Percentiles rank a stretch among this genome's conserved stretches.
These are phyloP conservation scores for Dactylellina cionopaga DNA, from an alignment of 2,329 filamentous ascomycete species.

Conservation along the genomic window DNA sequence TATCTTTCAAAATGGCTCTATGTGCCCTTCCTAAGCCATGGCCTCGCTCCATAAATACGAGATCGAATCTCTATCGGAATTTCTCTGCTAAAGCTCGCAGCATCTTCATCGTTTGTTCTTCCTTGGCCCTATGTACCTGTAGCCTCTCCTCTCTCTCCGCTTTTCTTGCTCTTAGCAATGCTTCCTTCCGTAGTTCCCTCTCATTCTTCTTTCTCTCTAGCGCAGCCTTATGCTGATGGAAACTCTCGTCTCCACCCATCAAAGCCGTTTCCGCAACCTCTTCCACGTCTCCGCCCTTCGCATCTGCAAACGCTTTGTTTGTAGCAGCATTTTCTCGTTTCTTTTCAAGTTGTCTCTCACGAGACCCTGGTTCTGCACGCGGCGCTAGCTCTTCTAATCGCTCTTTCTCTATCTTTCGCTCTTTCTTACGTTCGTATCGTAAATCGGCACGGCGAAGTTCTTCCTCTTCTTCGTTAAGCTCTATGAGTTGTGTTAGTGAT, in stretches of 20 bases:
- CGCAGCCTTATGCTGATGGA: constrained; percentile 73
- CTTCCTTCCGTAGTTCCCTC: constrained; percentile 82
- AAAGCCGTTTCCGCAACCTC: constrained; percentile 75
- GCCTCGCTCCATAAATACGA: no score
- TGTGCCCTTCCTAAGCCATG: no score
- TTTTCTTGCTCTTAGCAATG: constrained; percentile 76
- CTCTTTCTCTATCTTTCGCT: constrained; percentile 75
- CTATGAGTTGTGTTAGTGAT: no score
- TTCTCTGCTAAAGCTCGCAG: constrained; percentile 81
- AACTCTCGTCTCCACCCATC: constrained; percentile 76
- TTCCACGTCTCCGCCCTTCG: constrained; percentile 71
- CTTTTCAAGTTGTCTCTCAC: constrained; percentile 88
- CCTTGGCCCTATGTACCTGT: constrained; percentile 75
- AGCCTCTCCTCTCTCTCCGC: constrained; percentile 84
- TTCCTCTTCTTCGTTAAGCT: constrained; percentile 66
- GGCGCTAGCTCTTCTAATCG: constrained; percentile 82
- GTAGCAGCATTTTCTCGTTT: constrained; percentile 76
- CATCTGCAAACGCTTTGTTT: constrained; percentile 75
- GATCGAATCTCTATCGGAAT: constrained; percentile 76
- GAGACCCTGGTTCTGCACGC: constrained; percentile 81
- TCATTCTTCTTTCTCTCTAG: constrained; percentile 82
- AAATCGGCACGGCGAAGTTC: constrained; percentile 65
- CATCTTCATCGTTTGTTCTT: constrained; percentile 85
- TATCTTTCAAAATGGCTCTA: no score
- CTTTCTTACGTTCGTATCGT: constrained; percentile 70